These are phyloP conservation scores for Elymus sibiricus DNA, from an alignment of 176 grass and related monocot species.

Conservation along the genomic window DNA sequence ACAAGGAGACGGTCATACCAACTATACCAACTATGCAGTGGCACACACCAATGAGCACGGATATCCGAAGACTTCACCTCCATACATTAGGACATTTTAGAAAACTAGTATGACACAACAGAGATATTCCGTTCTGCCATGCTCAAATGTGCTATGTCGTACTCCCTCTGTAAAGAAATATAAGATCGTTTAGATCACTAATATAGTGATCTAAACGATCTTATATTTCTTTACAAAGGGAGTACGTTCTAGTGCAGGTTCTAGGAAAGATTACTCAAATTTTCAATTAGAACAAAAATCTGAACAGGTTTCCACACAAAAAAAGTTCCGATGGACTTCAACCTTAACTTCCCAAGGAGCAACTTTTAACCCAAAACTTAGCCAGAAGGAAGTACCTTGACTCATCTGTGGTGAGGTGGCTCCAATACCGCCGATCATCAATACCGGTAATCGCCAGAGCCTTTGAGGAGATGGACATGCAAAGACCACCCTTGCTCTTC, in stretches of 20 bases:
- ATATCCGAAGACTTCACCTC: background rate
- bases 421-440: slow-evolving; percentile 91
- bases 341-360: background rate
- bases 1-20: background rate
- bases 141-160: background rate
- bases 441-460: slow-evolving; percentile 80
- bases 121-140: background rate
- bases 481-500: slow-evolving; percentile 62
- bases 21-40: background rate
- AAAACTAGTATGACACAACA: background rate
- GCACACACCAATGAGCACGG: background rate
- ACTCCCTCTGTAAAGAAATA: no score
- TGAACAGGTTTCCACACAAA: background rate
- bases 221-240: no score
- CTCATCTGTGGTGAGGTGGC: slow-evolving; percentile 65
- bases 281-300: background rate
- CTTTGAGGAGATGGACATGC: slow-evolving; percentile 86
- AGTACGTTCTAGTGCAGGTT: background rate
- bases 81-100: background rate
- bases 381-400: slow-evolving; percentile 54
- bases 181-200: no score
- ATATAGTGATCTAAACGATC: no score
- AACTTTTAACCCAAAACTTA: background rate
- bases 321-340: background rate
- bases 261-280: background rate